phyloP scores from a whole-genome alignment of 108 stramenopile species.

The Pseudonitzschia delicatissima region DNA sequence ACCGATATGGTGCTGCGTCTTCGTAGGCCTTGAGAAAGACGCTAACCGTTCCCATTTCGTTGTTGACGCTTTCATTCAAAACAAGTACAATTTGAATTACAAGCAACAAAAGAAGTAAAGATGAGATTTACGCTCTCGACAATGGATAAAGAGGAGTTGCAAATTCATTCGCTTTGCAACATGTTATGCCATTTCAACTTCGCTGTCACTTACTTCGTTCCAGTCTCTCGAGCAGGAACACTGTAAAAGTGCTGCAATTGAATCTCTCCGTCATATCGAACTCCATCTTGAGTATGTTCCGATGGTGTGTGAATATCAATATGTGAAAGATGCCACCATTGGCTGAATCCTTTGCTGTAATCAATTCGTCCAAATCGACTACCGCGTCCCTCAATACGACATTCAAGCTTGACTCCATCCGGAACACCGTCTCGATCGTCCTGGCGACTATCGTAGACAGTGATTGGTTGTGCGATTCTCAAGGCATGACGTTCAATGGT shows the following conservation, averaged over 20 bases:
- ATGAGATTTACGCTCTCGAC: no score
- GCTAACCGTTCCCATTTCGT: constrained; percentile 34
- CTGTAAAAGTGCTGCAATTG: constrained; percentile 39
- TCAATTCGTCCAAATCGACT: constrained; percentile 36
- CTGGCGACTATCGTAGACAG: constrained; percentile 5
- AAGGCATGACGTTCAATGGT: constrained; percentile 43
- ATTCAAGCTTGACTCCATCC: constrained; percentile 7
- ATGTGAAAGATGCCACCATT: constrained; percentile 44
- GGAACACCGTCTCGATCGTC: constrained; percentile 8
- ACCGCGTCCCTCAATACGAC: constrained; percentile 22
- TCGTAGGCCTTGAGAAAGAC: constrained; percentile 44
- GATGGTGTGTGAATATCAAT: constrained; percentile 44
- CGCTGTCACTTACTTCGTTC: background rate
- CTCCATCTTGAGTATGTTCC: constrained; percentile 53
- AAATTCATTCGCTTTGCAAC: background rate
- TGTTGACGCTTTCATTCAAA: no score
- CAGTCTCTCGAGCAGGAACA: background rate
- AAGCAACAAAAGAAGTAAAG: no score
- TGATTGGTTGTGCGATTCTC: constrained; percentile 32
- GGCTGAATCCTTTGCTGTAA: constrained; percentile 43
- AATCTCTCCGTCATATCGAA: constrained; percentile 46
- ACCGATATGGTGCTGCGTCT: constrained; percentile 20
- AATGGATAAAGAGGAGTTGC: background rate
- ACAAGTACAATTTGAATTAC: no score
- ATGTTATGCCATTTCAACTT: background rate